Evolutionary conservation across 2,329 filamentous ascomycete species (phyloP).

Genomic region (Fusarium keratoplasticum): DNA sequence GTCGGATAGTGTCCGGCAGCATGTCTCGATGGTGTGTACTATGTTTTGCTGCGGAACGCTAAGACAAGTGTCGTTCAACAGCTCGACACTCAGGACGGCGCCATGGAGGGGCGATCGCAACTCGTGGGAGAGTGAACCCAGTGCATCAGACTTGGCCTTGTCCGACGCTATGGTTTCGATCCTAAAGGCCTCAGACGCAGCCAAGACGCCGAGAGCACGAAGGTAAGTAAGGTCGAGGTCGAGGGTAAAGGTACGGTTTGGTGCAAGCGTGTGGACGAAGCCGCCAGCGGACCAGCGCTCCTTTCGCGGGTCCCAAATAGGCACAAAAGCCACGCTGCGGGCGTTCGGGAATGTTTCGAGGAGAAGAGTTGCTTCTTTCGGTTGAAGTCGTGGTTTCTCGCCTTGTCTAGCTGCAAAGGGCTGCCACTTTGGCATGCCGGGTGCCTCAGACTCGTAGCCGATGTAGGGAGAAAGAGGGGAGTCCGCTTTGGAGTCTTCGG

Average conservation of each 20-base stretch:
- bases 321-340: constrained; percentile 59
- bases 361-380: constrained; percentile 43
- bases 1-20: constrained; percentile 63
- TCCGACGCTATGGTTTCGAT: constrained; percentile 53
- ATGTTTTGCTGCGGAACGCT: constrained; percentile 60
- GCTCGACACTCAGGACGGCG: constrained; percentile 65
- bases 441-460: neutral
- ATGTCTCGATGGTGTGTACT: constrained; percentile 62
- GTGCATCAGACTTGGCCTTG: constrained; percentile 67
- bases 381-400: constrained; percentile 14
- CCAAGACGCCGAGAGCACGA: constrained; percentile 63
- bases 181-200: constrained; percentile 67
- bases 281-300: constrained; percentile 62
- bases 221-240: constrained; percentile 64
- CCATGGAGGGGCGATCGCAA: constrained; percentile 71
- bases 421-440: neutral
- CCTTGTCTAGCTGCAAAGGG: neutral
- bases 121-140: constrained; percentile 72
- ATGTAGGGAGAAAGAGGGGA: neutral
- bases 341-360: constrained; percentile 54
- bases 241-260: constrained; percentile 57
- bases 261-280: constrained; percentile 60
- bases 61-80: constrained; percentile 64
- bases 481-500: constrained; percentile 28
- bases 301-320: constrained; percentile 59